Conservation (phyloP, 2,329 filamentous ascomycete genomes). For the Arthrobotrys iridis region DNA sequence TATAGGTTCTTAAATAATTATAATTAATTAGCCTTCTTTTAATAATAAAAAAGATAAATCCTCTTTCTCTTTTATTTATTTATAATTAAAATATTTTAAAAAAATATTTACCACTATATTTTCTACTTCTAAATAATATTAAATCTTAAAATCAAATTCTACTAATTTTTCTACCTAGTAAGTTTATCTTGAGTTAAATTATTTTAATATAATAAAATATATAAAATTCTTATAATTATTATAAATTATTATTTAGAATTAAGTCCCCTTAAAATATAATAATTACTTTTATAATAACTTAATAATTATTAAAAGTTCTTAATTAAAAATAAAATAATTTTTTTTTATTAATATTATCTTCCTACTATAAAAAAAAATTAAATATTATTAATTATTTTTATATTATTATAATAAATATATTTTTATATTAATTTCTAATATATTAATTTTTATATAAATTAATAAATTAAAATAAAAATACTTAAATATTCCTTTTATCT, state of each 20-base stretch:
- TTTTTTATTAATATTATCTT: not conserved
- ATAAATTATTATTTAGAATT: no score
- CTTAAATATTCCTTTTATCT: no score
- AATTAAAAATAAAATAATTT: not conserved
- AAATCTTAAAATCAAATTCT: not conserved
- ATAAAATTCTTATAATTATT: no score
- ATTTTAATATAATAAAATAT: not conserved
- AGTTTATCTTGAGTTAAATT: not conserved
- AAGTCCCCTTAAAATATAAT: no score
- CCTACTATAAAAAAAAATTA: not conserved
- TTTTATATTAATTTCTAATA: not conserved
- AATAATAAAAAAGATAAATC: no score
- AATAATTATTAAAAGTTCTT: not conserved
- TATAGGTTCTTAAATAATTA: no score
- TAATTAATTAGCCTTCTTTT: no score
- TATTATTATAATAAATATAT: not conserved
- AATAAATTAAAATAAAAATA: not conserved
- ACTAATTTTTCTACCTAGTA: no score
- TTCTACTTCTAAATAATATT: not conserved
- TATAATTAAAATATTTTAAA: no score
- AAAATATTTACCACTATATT: not conserved
- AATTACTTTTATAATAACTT: no score
- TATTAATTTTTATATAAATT: not conserved
- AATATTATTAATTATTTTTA: not conserved
- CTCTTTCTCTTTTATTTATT: no score